phyloP scores from a whole-genome alignment of 352 stramenopile species.

The Phytophthora constricta region DNA sequence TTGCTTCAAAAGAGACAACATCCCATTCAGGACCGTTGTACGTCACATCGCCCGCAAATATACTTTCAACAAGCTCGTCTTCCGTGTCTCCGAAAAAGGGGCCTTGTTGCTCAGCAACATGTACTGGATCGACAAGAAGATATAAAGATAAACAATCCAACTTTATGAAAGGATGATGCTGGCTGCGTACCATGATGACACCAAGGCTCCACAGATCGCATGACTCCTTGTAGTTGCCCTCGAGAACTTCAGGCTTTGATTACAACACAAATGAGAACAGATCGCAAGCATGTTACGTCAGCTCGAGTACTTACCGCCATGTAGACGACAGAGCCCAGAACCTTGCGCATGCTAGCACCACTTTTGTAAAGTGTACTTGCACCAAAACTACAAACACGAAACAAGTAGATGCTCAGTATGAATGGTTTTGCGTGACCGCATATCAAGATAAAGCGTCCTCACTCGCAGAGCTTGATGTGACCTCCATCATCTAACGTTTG shows the following conservation, averaged over 20 bases:
- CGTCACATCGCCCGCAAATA: conserved; percentile 66
- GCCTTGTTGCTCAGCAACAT: conserved; percentile 84
- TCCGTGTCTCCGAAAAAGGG: conserved; percentile 75
- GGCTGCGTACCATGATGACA: conserved; percentile 70
- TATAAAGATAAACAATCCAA: neutral
- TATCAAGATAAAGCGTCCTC: conserved; percentile 6
- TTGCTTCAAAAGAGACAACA: conserved; percentile 65
- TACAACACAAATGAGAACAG: neutral
- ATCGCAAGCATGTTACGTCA: neutral
- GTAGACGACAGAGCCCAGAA: conserved; percentile 83
- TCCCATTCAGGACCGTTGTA: conserved; percentile 66
- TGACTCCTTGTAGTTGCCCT: conserved; percentile 74
- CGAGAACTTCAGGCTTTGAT: conserved; percentile 62
- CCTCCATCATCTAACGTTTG: conserved; percentile 54
- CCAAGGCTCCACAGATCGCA: conserved; percentile 88
- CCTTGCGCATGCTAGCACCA: conserved; percentile 78
- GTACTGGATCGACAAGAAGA: conserved; percentile 44
- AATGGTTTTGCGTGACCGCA: conserved; percentile 17
- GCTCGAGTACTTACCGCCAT: conserved; percentile 67
- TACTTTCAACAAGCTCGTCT: conserved; percentile 78
- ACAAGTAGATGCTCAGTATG: conserved; percentile 59
- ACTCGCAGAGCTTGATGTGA: conserved; percentile 87
- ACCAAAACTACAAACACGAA: conserved; percentile 64
- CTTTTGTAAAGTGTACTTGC: conserved; percentile 81
- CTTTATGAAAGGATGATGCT: neutral